A percentile compares a stretch with the other conserved stretches of the same genome.
phyloP scores from a whole-genome alignment of 495 filamentous ascomycete species.

The Tuber borchii region DNA sequence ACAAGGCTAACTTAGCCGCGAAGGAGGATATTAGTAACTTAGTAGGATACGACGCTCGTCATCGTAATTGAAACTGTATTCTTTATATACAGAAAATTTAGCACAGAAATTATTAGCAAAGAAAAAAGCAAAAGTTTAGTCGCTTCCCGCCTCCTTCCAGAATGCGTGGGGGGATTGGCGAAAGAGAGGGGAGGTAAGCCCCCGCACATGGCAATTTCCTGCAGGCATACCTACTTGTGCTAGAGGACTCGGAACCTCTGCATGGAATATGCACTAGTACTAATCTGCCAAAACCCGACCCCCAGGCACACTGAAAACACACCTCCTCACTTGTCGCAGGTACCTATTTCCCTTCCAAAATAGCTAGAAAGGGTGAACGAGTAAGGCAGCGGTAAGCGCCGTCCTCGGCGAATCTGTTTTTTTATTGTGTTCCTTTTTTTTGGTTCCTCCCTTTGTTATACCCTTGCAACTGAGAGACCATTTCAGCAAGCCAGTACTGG shows the following conservation, averaged over 20 bases:
- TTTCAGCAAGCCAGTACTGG: not conserved
- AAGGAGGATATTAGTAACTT: not conserved
- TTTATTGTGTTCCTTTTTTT: not conserved
- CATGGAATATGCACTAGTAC: not conserved
- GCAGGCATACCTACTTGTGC: not conserved
- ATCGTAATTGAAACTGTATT: not conserved
- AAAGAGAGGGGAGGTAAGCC: not conserved
- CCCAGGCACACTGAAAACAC: constrained; percentile 1
- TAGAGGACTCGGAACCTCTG: not conserved
- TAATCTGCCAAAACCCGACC: not conserved
- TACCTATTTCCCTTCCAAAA: not conserved
- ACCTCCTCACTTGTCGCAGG: constrained; percentile 1
- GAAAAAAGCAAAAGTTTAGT: not conserved
- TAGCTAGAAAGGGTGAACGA: not conserved
- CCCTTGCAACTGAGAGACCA: not conserved
- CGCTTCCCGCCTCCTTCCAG: not conserved
- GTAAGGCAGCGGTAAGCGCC: not conserved
- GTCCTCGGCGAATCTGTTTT: not conserved
- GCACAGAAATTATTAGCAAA: not conserved
- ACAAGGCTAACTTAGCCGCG: not conserved
- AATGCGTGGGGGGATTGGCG: not conserved
- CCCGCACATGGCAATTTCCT: constrained; percentile 1
- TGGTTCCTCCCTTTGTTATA: not conserved
- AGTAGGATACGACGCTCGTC: not conserved
- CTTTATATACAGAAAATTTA: not conserved